These are phyloP conservation scores for Bocquillonia castaneifolia DNA, from an alignment of 441 rosid species.

Conservation along the genomic window DNA sequence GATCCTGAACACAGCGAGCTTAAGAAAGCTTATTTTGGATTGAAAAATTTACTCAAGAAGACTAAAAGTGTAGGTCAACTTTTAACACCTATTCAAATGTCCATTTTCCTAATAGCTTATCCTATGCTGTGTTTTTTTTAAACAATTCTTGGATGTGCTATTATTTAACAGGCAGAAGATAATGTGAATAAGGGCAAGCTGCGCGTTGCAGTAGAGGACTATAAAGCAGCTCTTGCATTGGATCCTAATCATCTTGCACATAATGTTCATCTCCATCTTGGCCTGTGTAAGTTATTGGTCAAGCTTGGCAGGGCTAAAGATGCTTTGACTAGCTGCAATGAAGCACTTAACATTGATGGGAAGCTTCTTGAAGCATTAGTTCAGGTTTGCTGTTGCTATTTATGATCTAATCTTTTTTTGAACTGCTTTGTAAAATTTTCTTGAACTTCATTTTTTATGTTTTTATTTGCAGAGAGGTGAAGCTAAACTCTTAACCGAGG, in stretches of 20 bases:
- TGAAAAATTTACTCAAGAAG: constrained; percentile 90
- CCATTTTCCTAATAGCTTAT: not conserved
- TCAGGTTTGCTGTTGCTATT: constrained; percentile 48
- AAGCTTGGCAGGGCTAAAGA: constrained; percentile 95
- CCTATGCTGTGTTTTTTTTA: too few relatives aligned
- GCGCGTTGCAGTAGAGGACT: constrained; percentile 84
- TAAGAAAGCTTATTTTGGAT: constrained; percentile 91
- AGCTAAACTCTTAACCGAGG: constrained; percentile 86
- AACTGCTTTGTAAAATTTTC: not conserved
- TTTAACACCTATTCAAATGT: not conserved
- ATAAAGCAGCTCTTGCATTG: constrained; percentile 70
- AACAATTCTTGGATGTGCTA: constrained; percentile 3
- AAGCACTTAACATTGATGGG: constrained; percentile 72
- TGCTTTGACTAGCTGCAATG: constrained; percentile 71
- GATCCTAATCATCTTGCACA: constrained; percentile 85
- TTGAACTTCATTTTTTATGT: not conserved
- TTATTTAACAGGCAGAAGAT: constrained; percentile 72
- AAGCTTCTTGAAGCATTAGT: constrained; percentile 82
- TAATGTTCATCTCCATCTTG: constrained; percentile 89
- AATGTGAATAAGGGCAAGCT: constrained; percentile 79
- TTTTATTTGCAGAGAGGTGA: constrained; percentile 63
- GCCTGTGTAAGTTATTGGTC: constrained; percentile 80
- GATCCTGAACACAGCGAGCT: constrained; percentile 94
- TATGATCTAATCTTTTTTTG: not conserved
- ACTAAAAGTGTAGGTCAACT: constrained; percentile 68